Evolutionary conservation across 129 eudicot genomes (phyloP).

Genomic region (Artemisia tridentata): DNA sequence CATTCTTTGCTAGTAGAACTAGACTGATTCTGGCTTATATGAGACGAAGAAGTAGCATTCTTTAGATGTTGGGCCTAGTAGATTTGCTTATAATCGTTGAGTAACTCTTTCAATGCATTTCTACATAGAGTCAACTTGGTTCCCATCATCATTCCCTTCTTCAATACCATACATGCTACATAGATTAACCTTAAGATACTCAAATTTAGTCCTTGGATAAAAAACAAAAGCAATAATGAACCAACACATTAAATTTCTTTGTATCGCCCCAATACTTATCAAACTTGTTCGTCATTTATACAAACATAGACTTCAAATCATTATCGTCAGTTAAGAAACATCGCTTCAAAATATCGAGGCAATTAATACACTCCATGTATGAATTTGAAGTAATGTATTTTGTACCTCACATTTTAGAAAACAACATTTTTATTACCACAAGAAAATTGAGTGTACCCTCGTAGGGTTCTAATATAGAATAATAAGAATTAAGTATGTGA

Average conservation of each 20-base stretch:
- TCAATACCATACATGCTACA: neutral
- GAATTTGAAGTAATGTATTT: conserved; percentile 6
- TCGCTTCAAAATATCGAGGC: neutral
- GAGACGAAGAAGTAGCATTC: neutral
- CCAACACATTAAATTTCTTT: neutral
- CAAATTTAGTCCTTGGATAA: neutral
- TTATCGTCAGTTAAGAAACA: neutral
- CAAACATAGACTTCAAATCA: neutral
- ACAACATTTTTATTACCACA: too few species aligned
- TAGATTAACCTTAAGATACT: neutral
- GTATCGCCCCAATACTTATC: neutral
- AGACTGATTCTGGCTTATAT: neutral
- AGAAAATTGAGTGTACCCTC: too few species aligned
- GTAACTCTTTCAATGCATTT: neutral
- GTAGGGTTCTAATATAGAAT: too few species aligned
- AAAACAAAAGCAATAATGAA: neutral
- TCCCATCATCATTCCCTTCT: neutral
- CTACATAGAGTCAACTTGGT: neutral
- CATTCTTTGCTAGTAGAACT: neutral
- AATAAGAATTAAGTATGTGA: neutral
- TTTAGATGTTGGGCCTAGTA: neutral
- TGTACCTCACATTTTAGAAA: too few species aligned
- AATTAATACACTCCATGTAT: neutral
- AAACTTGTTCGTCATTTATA: neutral
- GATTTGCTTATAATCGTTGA: neutral